Evolutionary conservation across 371 early-diverging fungal genomes (phyloP), one percentile per base, ranked within the genome.

Genomic region (Fennellomyces sp.): DNA sequence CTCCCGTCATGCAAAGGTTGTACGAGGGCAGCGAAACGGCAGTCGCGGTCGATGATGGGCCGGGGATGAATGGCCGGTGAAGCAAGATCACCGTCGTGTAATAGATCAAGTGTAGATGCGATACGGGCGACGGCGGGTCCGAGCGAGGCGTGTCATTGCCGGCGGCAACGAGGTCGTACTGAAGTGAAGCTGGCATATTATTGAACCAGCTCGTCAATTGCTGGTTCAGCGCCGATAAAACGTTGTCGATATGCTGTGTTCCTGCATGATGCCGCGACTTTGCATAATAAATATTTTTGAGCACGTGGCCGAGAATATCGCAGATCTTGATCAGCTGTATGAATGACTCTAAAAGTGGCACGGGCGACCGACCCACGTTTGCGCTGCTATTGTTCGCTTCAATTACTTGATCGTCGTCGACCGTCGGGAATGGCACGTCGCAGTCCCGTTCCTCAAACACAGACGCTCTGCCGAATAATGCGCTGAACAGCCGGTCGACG

Each of bases 91-190:
- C 60, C 6, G 69, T 65, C 3, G 76, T 76, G 53, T 76, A 69
- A 39, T 76, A 80, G 2, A 70, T 61, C 73, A 80, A 70, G 50
- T 80, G 76, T 17, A 80, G 31, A 39, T 83, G 82, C 13, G 76
- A 76, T 15, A 81, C 64, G 0, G 72, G 60, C 6, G 61, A 50
- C 2, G 70, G 61, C 5, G 74, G 67, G 19, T 65, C 57, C 3
- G 25, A 28, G 0, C 17, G 12, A 1, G 51, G 47, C 3, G 56
- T 49, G n/a, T 41, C 63, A 8, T 51, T 51, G 11, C 38, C 55
- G 3, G 53, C 47, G 27, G 69, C 57, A 5, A 70, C 63, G 2
- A 67, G 60, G 25, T 65, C 63, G 48, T 76, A 72, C 51, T 77
- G 75, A 2, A 83, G 53, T 1, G 70, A 64, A 6, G 68, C 61